A percentile compares a stretch with the other conserved stretches of the same genome.
Conservation (phyloP, 805 yeast species). For the Wickerhamomyces hampshirensis region DNA sequence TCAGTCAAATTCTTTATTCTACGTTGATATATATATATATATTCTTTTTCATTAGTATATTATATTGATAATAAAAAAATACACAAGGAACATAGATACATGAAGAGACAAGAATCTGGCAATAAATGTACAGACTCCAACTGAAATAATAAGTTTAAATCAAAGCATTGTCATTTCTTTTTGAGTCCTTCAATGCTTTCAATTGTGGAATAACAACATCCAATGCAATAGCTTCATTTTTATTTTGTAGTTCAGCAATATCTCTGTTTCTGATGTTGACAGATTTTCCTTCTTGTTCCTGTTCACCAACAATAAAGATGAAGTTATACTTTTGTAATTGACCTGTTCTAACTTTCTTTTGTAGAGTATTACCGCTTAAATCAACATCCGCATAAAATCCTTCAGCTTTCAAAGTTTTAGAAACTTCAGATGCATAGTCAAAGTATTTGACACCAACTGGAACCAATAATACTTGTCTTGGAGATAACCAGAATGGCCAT, state of each 20-base stretch:
- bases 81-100: background rate
- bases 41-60: background rate
- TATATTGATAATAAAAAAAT: background rate
- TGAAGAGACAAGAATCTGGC: background rate
- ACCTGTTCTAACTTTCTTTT: slow-evolving; percentile 97
- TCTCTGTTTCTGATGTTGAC: slow-evolving; percentile 98
- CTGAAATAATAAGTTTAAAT: slow-evolving; percentile 5
- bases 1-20: background rate
- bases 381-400: slow-evolving; percentile 94
- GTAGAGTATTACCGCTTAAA: slow-evolving; percentile 90
- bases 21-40: no score
- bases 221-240: slow-evolving; percentile 76
- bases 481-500: slow-evolving; percentile 99
- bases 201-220: slow-evolving; percentile 70
- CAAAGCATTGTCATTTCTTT: slow-evolving; percentile 63
- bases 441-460: slow-evolving; percentile 95
- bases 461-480: slow-evolving; percentile 93
- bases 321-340: slow-evolving; percentile 93
- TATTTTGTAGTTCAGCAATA: slow-evolving; percentile 86
- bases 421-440: slow-evolving; percentile 84
- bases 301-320: slow-evolving; percentile 95
- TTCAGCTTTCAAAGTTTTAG: slow-evolving; percentile 58
- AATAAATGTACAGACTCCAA: no score
- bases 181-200: slow-evolving; percentile 60
- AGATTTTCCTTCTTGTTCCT: slow-evolving; percentile 70